phyloP scores from a whole-genome alignment of 176 grass and related monocot species.

The Elaeis guineensis region DNA sequence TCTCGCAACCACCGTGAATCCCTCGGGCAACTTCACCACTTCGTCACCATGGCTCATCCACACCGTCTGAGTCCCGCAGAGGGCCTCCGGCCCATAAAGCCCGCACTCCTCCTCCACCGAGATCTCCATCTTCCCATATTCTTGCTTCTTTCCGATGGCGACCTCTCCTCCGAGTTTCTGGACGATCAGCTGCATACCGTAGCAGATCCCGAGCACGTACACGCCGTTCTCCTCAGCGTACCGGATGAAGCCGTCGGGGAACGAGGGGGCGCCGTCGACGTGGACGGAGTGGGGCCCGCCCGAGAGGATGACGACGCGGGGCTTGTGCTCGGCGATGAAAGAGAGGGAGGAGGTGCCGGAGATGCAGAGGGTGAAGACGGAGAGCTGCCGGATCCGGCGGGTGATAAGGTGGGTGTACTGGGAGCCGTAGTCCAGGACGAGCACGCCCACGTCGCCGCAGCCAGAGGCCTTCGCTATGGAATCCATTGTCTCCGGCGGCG shows the following conservation, averaged over 20 bases:
- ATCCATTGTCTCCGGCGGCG: no score
- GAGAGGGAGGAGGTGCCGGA: neutral
- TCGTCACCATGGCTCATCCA: constrained; percentile 96
- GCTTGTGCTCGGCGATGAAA: constrained; percentile 12
- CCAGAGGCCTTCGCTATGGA: no score
- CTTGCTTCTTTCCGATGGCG: constrained; percentile 43
- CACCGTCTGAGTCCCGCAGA: constrained; percentile 45
- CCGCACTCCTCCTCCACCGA: constrained; percentile 29
- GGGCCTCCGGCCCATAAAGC: constrained; percentile 25
- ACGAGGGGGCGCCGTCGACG: constrained; percentile 31
- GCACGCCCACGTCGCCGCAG: neutral
- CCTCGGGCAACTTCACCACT: constrained; percentile 45
- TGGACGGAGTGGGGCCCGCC: constrained; percentile 73
- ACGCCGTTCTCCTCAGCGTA: constrained; percentile 37
- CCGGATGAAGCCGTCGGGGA: constrained; percentile 47
- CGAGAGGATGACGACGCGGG: constrained; percentile 48
- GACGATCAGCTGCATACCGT: constrained; percentile 89
- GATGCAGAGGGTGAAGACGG: constrained; percentile 7
- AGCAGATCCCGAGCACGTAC: constrained; percentile 76
- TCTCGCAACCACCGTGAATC: constrained; percentile 57
- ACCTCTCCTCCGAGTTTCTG: constrained; percentile 62
- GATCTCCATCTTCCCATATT: constrained; percentile 83
- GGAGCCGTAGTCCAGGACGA: constrained; percentile 17
- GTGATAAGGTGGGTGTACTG: constrained; percentile 17
- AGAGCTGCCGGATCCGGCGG: constrained; percentile 12